A percentile compares a stretch with the other conserved stretches of the same genome.
Evolutionary conservation across 768 basidiomycete species (phyloP).

Genomic region (Tricholoma flavovirens): DNA sequence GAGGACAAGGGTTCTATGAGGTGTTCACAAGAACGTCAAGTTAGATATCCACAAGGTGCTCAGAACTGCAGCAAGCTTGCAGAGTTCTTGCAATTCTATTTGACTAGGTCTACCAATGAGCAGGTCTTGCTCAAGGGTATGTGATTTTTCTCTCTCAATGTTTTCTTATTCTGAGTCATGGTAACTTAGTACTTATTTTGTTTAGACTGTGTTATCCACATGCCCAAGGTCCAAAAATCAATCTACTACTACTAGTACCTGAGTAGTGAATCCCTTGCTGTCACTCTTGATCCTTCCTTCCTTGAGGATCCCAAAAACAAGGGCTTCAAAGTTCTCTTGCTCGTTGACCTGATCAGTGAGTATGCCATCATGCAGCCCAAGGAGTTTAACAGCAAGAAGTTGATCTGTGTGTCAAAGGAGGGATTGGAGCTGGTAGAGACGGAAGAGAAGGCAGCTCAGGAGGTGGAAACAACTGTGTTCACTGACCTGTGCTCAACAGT

Average conservation of each 20-base stretch:
- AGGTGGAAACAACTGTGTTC: constrained; percentile 79
- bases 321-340: constrained; percentile 95
- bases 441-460: constrained; percentile 90
- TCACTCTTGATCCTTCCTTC: constrained; percentile 94
- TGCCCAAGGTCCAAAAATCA: constrained; percentile 98
- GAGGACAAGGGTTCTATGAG: constrained; percentile 99
- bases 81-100: constrained; percentile 97
- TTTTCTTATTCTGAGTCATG: no score
- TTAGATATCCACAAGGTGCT: constrained; percentile 98
- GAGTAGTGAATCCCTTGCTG: constrained; percentile 93
- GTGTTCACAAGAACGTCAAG: constrained; percentile 99
- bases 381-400: constrained; percentile 98
- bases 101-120: constrained; percentile 91
- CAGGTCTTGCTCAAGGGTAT: constrained; percentile 87
- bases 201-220: constrained; percentile 96
- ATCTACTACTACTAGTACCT: constrained; percentile 99
- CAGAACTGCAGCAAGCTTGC: constrained; percentile 99
- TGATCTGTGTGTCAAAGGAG: constrained; percentile 97
- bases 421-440: constrained; percentile 99
- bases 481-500: constrained; percentile 87
- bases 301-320: constrained; percentile 99
- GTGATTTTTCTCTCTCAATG: no score
- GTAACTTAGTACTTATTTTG: not conserved
- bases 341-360: constrained; percentile 98
- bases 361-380: constrained; percentile 98